These are phyloP conservation scores for Boletus tylopilopsis DNA, from an alignment of 768 basidiomycete genomes.

Conservation along the genomic window DNA sequence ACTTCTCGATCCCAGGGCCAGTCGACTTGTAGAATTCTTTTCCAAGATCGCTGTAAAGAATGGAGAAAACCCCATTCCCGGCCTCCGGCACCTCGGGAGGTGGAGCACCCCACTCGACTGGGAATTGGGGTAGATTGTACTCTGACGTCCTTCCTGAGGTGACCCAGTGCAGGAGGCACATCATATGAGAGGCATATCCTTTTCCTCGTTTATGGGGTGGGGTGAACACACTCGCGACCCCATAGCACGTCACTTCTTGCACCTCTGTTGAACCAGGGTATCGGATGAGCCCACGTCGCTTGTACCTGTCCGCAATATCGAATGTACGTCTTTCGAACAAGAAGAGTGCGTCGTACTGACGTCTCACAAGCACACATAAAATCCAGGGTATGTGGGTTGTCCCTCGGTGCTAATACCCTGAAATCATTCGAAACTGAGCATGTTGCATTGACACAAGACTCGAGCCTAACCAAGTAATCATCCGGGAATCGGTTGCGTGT, in stretches of 20 bases:
- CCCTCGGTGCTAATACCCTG: conserved; percentile 58
- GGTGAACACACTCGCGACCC: conserved; percentile 56
- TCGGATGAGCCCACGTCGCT: conserved; percentile 30
- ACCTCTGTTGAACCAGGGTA: conserved; percentile 21
- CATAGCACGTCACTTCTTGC: conserved; percentile 44
- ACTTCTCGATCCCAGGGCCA: conserved; percentile 31
- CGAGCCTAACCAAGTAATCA: conserved; percentile 46
- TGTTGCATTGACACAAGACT: background rate
- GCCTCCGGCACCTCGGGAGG: conserved; percentile 33
- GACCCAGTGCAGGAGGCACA: conserved; percentile 60
- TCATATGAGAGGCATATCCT: conserved; percentile 62
- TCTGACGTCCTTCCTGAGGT: conserved; percentile 33
- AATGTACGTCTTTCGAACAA: background rate
- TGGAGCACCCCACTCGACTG: conserved; percentile 40
- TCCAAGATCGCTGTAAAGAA: conserved; percentile 54
- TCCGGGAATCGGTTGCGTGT: conserved; percentile 41
- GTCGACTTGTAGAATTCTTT: conserved; percentile 40
- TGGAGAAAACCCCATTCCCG: conserved; percentile 44
- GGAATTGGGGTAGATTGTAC: conserved; percentile 35
- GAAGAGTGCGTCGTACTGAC: conserved; percentile 34
- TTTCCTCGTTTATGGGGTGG: conserved; percentile 44
- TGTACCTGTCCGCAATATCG: conserved; percentile 25
- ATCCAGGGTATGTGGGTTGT: conserved; percentile 45
- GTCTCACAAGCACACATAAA: conserved; percentile 63
- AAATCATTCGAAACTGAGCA: background rate